phyloP scores from a whole-genome alignment of 1,284 basidiomycete genomes.

The Tilletiaria anomala region DNA sequence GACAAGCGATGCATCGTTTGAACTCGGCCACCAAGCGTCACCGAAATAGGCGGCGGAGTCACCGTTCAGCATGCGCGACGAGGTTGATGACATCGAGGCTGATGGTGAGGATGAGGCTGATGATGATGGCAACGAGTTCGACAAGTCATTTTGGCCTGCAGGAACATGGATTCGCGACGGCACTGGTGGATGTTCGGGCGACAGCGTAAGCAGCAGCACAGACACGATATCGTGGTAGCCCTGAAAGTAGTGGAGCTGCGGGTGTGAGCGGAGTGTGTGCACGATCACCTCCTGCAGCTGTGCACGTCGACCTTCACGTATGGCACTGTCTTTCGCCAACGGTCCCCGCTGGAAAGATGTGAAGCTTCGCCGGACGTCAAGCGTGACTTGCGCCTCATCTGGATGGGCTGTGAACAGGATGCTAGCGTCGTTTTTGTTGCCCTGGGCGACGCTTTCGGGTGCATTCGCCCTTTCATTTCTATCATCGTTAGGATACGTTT shows the following conservation, averaged over 20 bases:
- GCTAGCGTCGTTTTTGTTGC: too few species aligned
- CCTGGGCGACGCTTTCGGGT: too few species aligned
- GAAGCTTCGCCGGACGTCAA: not conserved
- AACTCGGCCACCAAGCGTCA: not conserved
- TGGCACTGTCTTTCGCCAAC: not conserved
- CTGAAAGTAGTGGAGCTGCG: slow-evolving; percentile 58
- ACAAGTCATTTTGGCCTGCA: slow-evolving; percentile 30
- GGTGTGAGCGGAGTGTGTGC: not conserved
- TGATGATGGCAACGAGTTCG: too few species aligned
- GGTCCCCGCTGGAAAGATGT: not conserved
- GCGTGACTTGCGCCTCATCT: not conserved
- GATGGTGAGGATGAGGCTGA: too few species aligned
- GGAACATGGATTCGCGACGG: too few species aligned
- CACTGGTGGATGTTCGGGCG: too few species aligned
- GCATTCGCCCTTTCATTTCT: too few species aligned
- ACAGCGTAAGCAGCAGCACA: slow-evolving; percentile 67
- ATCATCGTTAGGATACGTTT: too few species aligned
- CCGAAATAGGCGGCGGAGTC: not conserved
- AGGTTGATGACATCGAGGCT: too few species aligned
- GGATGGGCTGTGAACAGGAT: too few species aligned
- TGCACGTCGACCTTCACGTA: not conserved
- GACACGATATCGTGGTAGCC: slow-evolving; percentile 86
- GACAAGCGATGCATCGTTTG: slow-evolving; percentile 1
- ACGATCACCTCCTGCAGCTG: not conserved
- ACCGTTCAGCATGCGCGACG: too few species aligned